A percentile compares a stretch with the other conserved stretches of the same genome.
phyloP scores from a whole-genome alignment of 805 yeast genomes.

The Ogataea methanolica region DNA sequence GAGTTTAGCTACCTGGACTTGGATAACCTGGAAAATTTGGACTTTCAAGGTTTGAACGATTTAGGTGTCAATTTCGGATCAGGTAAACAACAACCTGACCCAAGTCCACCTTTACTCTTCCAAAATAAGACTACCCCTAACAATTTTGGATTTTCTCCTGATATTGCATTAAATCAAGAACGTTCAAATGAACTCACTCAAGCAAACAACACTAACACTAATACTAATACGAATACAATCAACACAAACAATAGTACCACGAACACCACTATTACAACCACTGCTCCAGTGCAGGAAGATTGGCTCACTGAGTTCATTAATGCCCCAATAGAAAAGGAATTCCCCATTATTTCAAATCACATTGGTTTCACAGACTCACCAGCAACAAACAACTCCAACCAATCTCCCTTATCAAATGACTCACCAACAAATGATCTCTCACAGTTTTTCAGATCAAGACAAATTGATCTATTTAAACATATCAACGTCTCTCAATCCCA shows the following conservation, averaged over 20 bases:
- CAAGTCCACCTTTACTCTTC: conserved; percentile 7
- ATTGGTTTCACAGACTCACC: conserved; percentile 53
- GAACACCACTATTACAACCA: conserved; percentile 7
- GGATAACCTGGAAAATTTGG: conserved; percentile 22
- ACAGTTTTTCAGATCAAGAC: conserved; percentile 59
- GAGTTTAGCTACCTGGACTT: conserved; percentile 32
- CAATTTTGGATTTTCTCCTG: conserved; percentile 10
- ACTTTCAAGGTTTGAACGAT: conserved; percentile 20
- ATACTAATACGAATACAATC: neutral
- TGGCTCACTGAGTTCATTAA: conserved; percentile 71
- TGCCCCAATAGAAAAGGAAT: conserved; percentile 58
- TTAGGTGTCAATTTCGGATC: conserved; percentile 16
- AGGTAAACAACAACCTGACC: neutral
- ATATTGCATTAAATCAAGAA: conserved; percentile 7
- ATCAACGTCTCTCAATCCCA: conserved; percentile 26
- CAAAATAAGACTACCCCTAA: conserved; percentile 4
- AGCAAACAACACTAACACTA: neutral
- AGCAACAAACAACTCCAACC: conserved; percentile 25
- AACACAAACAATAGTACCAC: conserved; percentile 5
- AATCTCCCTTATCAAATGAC: conserved; percentile 29
- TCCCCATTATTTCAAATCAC: conserved; percentile 47
- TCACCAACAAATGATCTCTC: conserved; percentile 45
- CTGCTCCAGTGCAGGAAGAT: conserved; percentile 32
- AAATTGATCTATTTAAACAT: conserved; percentile 58
- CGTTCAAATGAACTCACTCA: neutral